Percentiles rank a stretch among this genome's conserved stretches.
These are phyloP conservation scores for Metschnikowia arizonensis DNA, from an alignment of 805 yeast species.

Conservation along the genomic window DNA sequence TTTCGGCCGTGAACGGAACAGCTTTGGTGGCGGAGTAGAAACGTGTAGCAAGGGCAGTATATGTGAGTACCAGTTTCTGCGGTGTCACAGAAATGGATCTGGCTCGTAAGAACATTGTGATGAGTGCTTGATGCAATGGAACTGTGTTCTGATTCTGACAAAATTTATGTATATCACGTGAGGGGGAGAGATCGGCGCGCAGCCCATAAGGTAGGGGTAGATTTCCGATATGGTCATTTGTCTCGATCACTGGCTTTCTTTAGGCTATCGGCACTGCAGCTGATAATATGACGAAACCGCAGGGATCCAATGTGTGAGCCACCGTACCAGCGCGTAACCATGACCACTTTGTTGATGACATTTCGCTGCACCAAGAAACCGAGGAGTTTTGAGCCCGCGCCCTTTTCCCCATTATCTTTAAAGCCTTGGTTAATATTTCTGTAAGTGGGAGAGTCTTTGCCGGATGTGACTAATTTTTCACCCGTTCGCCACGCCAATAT, in stretches of 20 bases:
- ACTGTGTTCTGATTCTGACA: neutral
- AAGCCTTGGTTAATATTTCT: constrained; percentile 51
- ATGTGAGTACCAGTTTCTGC: neutral
- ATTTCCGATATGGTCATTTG: neutral
- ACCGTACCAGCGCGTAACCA: constrained; percentile 81
- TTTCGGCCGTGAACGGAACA: constrained; percentile 62
- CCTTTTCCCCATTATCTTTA: constrained; percentile 69
- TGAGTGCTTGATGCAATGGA: neutral
- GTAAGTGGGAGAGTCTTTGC: constrained; percentile 17
- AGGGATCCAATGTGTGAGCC: constrained; percentile 71
- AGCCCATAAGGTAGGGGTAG: neutral
- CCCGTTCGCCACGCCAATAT: constrained; percentile 70
- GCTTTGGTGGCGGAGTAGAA: constrained; percentile 25
- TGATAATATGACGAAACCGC: constrained; percentile 64
- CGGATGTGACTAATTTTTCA: constrained; percentile 14
- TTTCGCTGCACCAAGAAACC: constrained; percentile 47
- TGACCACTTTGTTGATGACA: constrained; percentile 52
- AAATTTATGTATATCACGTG: constrained; percentile 6
- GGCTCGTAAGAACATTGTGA: constrained; percentile 4
- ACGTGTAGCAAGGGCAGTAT: constrained; percentile 4
- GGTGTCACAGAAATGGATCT: neutral
- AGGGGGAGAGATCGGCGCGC: neutral
- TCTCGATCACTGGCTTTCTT: constrained; percentile 6
- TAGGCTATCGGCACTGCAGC: constrained; percentile 51
- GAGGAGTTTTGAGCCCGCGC: constrained; percentile 62